phyloP scores from a whole-genome alignment of 2,329 filamentous ascomycete species.

The Metarhizium brunneum region DNA sequence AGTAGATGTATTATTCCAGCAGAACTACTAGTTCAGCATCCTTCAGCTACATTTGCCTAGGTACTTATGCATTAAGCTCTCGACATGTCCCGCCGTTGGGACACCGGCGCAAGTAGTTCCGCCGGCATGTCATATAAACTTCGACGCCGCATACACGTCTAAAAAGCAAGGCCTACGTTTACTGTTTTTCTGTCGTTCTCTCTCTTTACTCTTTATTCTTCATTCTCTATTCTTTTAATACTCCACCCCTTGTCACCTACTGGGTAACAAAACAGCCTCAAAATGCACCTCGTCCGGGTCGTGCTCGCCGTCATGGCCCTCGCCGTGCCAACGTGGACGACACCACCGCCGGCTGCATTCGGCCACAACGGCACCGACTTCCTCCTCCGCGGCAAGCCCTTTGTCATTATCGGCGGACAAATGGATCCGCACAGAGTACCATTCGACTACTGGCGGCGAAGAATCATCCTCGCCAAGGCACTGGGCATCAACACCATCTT shows the following conservation, averaged over 20 bases:
- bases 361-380: background rate
- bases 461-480: conserved; percentile 31
- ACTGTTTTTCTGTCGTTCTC: no score
- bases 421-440: conserved; percentile 39
- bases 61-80: no score
- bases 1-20: no score
- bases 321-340: background rate
- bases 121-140: no score
- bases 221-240: no score
- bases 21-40: no score
- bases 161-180: no score
- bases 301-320: background rate
- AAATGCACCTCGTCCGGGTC: background rate
- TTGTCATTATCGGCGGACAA: conserved; percentile 25
- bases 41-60: no score
- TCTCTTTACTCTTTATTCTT: no score
- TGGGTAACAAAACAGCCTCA: background rate
- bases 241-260: background rate
- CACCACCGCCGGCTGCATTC: conserved; percentile 12
- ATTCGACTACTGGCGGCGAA: conserved; percentile 33
- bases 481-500: conserved; percentile 43
- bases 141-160: no score
- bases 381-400: background rate
- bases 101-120: no score
- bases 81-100: no score